Percentiles rank a stretch among this genome's conserved stretches.
These are phyloP conservation scores for Boletus insuetus DNA, from an alignment of 768 basidiomycete genomes.

Conservation along the genomic window DNA sequence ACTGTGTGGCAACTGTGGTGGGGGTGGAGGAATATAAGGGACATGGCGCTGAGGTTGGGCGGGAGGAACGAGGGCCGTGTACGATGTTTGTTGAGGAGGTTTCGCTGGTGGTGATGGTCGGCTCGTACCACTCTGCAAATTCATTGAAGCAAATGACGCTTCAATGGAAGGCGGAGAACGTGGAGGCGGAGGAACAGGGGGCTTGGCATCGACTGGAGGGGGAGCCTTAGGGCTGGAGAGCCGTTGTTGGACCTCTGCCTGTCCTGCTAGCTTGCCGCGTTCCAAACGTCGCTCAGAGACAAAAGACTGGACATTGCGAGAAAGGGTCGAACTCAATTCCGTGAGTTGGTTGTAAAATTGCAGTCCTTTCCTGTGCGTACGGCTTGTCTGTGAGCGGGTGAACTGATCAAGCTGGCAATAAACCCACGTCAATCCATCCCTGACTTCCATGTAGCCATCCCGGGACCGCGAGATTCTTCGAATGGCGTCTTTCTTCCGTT, in stretches of 20 bases:
- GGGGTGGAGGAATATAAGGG: slow-evolving; percentile 18
- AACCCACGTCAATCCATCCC: slow-evolving; percentile 79
- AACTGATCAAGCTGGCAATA: not conserved
- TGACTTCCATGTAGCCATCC: slow-evolving; percentile 83
- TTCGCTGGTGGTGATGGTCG: slow-evolving; percentile 27
- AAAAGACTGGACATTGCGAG: slow-evolving; percentile 58
- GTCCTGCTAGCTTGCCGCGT: slow-evolving; percentile 61
- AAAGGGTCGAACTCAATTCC: slow-evolving; percentile 57
- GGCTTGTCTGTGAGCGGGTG: slow-evolving; percentile 2
- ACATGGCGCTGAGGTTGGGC: slow-evolving; percentile 23
- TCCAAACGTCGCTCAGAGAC: slow-evolving; percentile 64
- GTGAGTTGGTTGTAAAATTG: slow-evolving; percentile 85
- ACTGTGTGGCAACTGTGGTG: slow-evolving; percentile 28
- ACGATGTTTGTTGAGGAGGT: slow-evolving; percentile 30
- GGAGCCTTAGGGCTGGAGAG: slow-evolving; percentile 43
- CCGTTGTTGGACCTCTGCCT: slow-evolving; percentile 71
- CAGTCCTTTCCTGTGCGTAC: slow-evolving; percentile 66
- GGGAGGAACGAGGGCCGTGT: slow-evolving; percentile 15
- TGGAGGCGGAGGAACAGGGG: slow-evolving; percentile 46
- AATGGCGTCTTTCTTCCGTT: slow-evolving; percentile 71
- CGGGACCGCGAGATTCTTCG: slow-evolving; percentile 70
- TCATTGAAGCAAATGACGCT: slow-evolving; percentile 58
- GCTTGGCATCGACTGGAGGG: slow-evolving; percentile 45
- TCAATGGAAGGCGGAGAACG: slow-evolving; percentile 41
- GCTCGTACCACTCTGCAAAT: slow-evolving; percentile 33